phyloP scores from a whole-genome alignment of 108 stramenopile genomes.

The Aurantiochytrium sp. region DNA sequence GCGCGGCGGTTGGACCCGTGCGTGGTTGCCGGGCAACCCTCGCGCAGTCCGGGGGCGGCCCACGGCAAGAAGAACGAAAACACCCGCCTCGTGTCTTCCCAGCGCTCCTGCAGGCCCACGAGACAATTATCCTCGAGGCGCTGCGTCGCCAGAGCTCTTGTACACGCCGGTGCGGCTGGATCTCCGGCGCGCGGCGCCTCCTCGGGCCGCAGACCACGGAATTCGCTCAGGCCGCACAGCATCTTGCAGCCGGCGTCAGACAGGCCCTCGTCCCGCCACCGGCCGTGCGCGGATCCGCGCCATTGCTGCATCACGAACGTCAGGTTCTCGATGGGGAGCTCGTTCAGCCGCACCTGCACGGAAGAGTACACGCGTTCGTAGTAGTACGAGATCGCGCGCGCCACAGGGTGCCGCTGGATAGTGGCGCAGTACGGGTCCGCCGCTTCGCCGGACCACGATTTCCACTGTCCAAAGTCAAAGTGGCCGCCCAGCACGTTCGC shows the following conservation, averaged over 20 bases:
- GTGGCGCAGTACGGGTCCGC: not conserved
- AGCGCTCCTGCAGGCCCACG: not conserved
- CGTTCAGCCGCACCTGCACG: not conserved
- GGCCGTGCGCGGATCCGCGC: not conserved
- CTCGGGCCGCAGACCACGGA: not conserved
- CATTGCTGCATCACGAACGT: not conserved
- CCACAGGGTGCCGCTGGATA: not conserved
- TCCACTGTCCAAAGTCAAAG: not conserved
- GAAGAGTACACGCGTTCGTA: not conserved
- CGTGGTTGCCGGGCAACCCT: not conserved
- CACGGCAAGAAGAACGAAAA: not conserved
- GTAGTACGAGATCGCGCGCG: not conserved
- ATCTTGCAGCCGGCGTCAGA: not conserved
- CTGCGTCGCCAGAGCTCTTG: not conserved
- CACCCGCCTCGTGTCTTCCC: not conserved
- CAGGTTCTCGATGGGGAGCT: not conserved
- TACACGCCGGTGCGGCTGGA: not conserved
- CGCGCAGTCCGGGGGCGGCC: not conserved
- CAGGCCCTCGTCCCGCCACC: not conserved
- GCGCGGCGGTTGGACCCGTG: not conserved
- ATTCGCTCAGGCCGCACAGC: not conserved
- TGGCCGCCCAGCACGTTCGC: not conserved
- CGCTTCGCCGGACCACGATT: not conserved
- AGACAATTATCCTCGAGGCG: not conserved
- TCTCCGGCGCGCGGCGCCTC: not conserved